phyloP scores from a whole-genome alignment of 345 rosid genomes.

The Cardamine occulta region DNA sequence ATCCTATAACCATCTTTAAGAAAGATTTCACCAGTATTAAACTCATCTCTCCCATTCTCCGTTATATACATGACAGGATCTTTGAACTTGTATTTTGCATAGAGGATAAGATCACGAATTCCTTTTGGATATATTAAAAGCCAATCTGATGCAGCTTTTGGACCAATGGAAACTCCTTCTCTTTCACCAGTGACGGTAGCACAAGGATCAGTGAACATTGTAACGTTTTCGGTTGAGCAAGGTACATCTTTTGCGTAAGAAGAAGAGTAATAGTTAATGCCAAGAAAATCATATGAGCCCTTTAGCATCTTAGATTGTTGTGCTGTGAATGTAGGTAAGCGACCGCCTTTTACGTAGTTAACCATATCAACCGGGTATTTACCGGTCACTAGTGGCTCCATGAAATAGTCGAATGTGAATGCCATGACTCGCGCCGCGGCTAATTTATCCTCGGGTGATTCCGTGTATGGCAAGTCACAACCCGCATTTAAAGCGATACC shows the following conservation, averaged over 20 bases:
- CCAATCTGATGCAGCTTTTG: conserved; percentile 9
- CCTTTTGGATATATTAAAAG: neutral
- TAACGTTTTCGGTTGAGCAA: neutral
- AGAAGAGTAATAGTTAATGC: conserved; percentile 6
- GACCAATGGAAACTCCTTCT: conserved; percentile 7
- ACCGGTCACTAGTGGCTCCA: conserved; percentile 13
- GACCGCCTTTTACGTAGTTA: neutral
- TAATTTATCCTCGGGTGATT: neutral
- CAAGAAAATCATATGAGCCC: conserved; percentile 13
- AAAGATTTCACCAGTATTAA: neutral
- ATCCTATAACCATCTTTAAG: conserved; percentile 11
- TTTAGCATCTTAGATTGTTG: neutral
- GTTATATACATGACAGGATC: neutral
- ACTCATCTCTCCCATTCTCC: conserved; percentile 1
- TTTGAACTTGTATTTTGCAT: conserved; percentile 12
- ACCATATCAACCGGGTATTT: conserved; percentile 6
- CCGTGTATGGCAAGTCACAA: conserved; percentile 1
- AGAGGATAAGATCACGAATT: neutral
- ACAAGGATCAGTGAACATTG: conserved; percentile 6
- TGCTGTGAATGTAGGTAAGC: neutral
- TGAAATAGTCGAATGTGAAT: conserved; percentile 2
- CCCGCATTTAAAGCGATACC: conserved; percentile 6
- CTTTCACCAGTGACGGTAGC: conserved; percentile 1
- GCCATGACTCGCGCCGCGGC: conserved; percentile 22
- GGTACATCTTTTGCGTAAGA: neutral